Evolutionary conservation across 768 basidiomycete genomes (phyloP), one percentile per base, ranked within the genome.

Genomic region (Leucosporidium yakuticum): DNA sequence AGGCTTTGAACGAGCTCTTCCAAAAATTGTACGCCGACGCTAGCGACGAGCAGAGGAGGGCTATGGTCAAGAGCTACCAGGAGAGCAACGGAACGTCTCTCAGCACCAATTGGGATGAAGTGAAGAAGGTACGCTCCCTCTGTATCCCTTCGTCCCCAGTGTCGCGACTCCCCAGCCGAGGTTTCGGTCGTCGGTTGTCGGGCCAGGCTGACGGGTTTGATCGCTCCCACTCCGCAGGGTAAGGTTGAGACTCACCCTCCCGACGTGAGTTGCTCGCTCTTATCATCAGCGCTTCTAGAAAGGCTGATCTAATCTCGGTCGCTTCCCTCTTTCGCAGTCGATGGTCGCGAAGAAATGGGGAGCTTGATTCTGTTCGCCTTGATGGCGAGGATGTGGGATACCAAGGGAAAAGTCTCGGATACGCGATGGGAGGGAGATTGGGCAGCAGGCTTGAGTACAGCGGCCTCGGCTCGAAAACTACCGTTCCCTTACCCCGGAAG

Each of bases 11-110:
- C 79, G 76, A 82, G 34, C 90, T 95, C 81, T 78, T 78, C 69
- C 73, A 78, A 49, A 74, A 90, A 81, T 85, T 99, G 69, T 99
- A 88, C 75, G 83, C 84, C 9, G 90, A 89, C 77, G 89, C 94
- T 31, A 92, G 96, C 73, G 90, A 92, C 0, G 90, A 99, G 74
- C 91, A 94, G 20, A 86, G 83, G 75, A 84, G 87, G 48, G 96
- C 96, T 4, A 99, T 99, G 93, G 86, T 97, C 87, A 99, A 99
- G 84, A 94, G 91, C 77, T 97, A 90, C 78, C 83, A 84, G 68
- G 95, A 99, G 81, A 91, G 90, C 73, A 92, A 92, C 11, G 96
- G 96, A 12, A 99, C 96, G 14, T 88, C 91, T 0, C 81, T 99
- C 50, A 93, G 90, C 80, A 99, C 95, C 0, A 91, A 96, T 78